These are phyloP conservation scores for Balakata baccata DNA, from an alignment of 345 rosid species.

Conservation along the genomic window DNA sequence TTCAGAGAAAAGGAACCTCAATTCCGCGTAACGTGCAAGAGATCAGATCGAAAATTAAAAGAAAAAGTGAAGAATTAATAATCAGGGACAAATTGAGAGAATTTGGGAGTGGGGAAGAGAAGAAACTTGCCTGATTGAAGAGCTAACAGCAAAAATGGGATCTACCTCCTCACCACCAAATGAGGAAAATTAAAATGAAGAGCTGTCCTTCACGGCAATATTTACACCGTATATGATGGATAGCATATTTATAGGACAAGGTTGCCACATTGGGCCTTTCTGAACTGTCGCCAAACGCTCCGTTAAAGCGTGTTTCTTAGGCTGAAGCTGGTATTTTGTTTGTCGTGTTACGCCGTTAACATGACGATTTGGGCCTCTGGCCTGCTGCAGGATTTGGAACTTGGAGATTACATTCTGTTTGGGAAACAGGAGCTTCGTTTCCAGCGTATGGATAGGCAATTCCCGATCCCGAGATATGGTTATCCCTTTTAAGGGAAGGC, in stretches of 20 bases:
- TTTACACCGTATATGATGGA: neutral
- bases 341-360: neutral
- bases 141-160: neutral
- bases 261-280: neutral
- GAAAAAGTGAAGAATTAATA: neutral
- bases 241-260: slow-evolving; percentile 24
- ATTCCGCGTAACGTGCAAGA: neutral
- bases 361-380: slow-evolving; percentile 12
- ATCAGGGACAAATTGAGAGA: neutral
- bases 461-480: neutral
- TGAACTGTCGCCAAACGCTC: slow-evolving; percentile 14
- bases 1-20: neutral
- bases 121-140: neutral
- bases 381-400: neutral
- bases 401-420: slow-evolving; percentile 7
- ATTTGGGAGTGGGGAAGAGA: neutral
- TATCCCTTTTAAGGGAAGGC: neutral
- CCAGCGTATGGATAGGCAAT: slow-evolving; percentile 1
- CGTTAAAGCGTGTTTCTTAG: slow-evolving; percentile 16
- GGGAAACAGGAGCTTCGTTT: neutral
- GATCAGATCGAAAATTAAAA: slow-evolving; percentile 2
- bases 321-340: neutral
- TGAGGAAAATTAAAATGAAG: neutral
- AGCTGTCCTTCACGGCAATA: slow-evolving; percentile 12
- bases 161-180: neutral